phyloP scores from a whole-genome alignment of 306 rosid species.

The Pterocarpus santalinus region DNA sequence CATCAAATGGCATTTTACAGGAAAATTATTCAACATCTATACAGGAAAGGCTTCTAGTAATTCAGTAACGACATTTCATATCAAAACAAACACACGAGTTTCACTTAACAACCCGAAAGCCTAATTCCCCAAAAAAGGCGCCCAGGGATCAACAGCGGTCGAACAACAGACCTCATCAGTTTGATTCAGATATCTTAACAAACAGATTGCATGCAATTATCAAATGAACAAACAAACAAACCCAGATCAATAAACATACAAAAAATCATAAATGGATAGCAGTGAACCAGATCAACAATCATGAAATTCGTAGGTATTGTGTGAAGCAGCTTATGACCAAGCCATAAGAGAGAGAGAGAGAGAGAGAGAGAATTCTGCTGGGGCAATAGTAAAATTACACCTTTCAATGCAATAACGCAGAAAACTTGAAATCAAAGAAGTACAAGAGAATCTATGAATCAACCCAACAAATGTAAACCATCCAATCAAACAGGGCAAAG shows the following conservation, averaged over 20 bases:
- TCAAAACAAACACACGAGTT: neutral
- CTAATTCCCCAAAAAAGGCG: neutral
- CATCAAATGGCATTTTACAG: too few species aligned
- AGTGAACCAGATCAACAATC: neutral
- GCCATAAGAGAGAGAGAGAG: too few species aligned
- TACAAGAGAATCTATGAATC: neutral
- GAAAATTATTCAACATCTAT: too few species aligned
- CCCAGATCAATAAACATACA: neutral
- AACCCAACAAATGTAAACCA: neutral
- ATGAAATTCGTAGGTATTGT: neutral
- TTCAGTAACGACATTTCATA: too few species aligned
- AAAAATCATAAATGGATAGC: neutral
- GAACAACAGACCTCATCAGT: neutral
- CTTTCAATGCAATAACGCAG: neutral
- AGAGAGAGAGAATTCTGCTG: neutral
- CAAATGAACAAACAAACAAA: neutral
- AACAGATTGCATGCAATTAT: neutral
- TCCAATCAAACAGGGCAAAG: neutral
- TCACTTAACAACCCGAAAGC: neutral
- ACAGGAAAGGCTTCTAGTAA: too few species aligned
- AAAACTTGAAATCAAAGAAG: constrained; percentile 19
- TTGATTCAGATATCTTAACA: neutral
- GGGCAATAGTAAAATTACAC: neutral
- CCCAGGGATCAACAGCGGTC: neutral
- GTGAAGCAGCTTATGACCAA: too few species aligned